phyloP scores from a whole-genome alignment of 257 asterid species.

The Orobanche coerulescens region DNA sequence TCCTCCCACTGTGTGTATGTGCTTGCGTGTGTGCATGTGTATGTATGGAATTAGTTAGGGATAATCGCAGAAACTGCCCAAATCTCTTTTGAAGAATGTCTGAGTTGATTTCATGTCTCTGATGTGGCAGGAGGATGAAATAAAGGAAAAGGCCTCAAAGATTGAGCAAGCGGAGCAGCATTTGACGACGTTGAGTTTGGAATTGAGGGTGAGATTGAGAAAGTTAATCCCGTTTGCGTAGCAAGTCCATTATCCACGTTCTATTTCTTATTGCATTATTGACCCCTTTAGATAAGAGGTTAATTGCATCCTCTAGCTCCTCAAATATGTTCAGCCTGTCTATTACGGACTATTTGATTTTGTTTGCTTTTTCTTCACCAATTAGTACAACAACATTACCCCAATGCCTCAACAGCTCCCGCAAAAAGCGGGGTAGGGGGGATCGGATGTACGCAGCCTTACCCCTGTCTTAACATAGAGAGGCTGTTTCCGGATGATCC shows the following conservation, averaged over 20 bases:
- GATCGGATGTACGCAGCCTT: no score
- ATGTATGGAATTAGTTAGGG: no score
- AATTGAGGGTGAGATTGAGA: conserved; percentile 61
- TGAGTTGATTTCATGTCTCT: conserved; percentile 20
- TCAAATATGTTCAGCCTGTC: not conserved
- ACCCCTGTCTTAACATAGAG: no score
- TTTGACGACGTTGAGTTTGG: conserved; percentile 66
- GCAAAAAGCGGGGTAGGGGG: no score
- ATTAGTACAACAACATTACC: no score
- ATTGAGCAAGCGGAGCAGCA: conserved; percentile 86
- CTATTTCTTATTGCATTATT: not conserved
- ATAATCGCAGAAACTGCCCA: no score
- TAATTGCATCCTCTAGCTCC: not conserved
- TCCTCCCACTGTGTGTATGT: no score
- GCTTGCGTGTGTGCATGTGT: not conserved
- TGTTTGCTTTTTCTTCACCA: no score
- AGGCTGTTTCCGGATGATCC: no score
- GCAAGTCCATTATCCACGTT: not conserved
- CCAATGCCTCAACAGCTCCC: no score
- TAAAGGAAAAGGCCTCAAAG: conserved; percentile 59
- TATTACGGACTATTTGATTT: not conserved
- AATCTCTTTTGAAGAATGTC: not conserved
- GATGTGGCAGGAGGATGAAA: conserved; percentile 63
- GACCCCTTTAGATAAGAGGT: not conserved
- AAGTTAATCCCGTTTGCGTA: not conserved